A percentile compares a stretch with the other conserved stretches of the same genome.
Evolutionary conservation across 2,329 filamentous ascomycete genomes (phyloP).

Genomic region (Pseudogymnoascus sp.): DNA sequence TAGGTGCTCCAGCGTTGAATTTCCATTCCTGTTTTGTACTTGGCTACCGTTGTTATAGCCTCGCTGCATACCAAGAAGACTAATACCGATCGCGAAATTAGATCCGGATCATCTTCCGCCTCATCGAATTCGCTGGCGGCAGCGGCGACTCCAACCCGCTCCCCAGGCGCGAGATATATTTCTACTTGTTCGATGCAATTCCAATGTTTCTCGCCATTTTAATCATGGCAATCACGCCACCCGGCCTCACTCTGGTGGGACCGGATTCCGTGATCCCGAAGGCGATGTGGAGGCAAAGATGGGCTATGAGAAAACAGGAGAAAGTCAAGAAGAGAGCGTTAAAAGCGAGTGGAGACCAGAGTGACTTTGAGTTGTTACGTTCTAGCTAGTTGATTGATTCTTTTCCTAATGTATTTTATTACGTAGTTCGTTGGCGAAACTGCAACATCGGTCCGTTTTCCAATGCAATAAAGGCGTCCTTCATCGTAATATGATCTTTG

Average conservation of each 20-base stretch:
- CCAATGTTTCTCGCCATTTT: constrained; percentile 36
- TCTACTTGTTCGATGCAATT: constrained; percentile 42
- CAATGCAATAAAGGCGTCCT: background rate
- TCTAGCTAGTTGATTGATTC: background rate
- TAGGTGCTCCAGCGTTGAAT: constrained; percentile 26
- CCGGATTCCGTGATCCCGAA: background rate
- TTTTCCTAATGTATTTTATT: background rate
- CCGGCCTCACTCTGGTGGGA: background rate
- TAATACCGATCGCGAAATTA: constrained; percentile 17
- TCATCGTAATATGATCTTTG: background rate
- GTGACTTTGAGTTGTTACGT: background rate
- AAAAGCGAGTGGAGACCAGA: background rate
- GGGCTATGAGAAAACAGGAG: background rate
- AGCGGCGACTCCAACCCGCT: constrained; percentile 35
- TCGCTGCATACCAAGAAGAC: background rate
- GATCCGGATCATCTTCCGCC: constrained; percentile 51
- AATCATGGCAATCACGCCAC: background rate
- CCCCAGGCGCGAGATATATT: constrained; percentile 42
- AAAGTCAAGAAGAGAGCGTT: background rate
- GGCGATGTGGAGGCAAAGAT: constrained; percentile 2
- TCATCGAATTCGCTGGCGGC: constrained; percentile 46
- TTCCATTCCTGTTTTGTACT: constrained; percentile 34
- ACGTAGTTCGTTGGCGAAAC: background rate
- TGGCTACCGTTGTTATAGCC: constrained; percentile 28
- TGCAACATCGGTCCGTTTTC: background rate